Evolutionary conservation across 2,329 filamentous ascomycete species (phyloP).

Genomic region (Cladorrhinum sp.): DNA sequence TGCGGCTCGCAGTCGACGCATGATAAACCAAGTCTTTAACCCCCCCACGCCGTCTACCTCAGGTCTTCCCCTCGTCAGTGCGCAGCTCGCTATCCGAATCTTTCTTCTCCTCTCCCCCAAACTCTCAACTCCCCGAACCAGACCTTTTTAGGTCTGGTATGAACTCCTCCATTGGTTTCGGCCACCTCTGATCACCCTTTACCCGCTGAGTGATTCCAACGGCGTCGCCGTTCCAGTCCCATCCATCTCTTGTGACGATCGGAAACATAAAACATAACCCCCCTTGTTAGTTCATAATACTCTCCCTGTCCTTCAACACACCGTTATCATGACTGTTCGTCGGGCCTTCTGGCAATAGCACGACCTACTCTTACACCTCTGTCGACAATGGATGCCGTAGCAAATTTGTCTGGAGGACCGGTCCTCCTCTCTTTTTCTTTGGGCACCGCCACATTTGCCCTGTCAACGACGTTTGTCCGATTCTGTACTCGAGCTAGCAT

Average conservation of each 20-base stretch:
- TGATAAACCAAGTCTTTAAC: background rate
- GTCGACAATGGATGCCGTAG: conserved; percentile 25
- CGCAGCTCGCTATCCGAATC: background rate
- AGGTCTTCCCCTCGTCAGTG: background rate
- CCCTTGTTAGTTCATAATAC: background rate
- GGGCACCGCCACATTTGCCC: conserved; percentile 32
- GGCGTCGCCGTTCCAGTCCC: conserved; percentile 5
- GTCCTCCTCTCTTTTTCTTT: conserved; percentile 38
- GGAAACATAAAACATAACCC: background rate
- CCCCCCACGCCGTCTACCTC: background rate
- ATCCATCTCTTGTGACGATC: background rate
- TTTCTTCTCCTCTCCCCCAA: background rate
- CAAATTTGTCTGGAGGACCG: conserved; percentile 34
- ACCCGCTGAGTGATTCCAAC: conserved; percentile 16
- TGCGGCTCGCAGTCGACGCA: background rate
- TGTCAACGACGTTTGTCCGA: conserved; percentile 35
- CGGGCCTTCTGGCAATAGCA: conserved; percentile 17
- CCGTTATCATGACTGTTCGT: conserved; percentile 14
- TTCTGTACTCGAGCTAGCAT: conserved; percentile 31
- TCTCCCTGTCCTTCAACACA: background rate
- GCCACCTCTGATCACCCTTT: conserved; percentile 21
- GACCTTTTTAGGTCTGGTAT: conserved; percentile 19
- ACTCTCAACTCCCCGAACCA: conserved; percentile 22
- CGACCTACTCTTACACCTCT: conserved; percentile 7
- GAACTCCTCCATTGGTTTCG: conserved; percentile 27